Conservation (phyloP, 2,329 filamentous ascomycete species). For the Aspergillus caelatus region DNA sequence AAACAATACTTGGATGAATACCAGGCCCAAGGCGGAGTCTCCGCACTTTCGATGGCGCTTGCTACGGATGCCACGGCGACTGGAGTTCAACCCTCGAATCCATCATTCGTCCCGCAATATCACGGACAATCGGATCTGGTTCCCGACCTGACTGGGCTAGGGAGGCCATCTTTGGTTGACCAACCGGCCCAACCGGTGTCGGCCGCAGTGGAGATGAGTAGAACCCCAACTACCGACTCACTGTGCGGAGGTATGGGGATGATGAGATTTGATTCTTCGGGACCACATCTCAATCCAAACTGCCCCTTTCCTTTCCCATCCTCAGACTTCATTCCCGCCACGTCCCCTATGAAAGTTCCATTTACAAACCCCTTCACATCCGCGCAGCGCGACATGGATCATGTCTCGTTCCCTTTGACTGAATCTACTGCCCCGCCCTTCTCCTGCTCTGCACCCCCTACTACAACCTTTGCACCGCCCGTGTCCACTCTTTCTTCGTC, state of each 20-base stretch:
- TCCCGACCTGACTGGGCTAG: slow-evolving; percentile 8
- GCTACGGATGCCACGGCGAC: slow-evolving; percentile 28
- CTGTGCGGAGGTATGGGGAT: slow-evolving; percentile 47
- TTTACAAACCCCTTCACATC: slow-evolving; percentile 26
- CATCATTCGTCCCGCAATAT: slow-evolving; percentile 23
- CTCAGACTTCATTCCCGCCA: slow-evolving; percentile 30
- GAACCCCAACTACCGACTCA: slow-evolving; percentile 49
- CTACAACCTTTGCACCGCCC: slow-evolving; percentile 31
- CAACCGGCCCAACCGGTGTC: slow-evolving; percentile 29
- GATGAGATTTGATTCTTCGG: slow-evolving; percentile 48
- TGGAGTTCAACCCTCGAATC: slow-evolving; percentile 21
- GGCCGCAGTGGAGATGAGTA: slow-evolving; percentile 46
- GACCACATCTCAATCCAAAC: slow-evolving; percentile 38
- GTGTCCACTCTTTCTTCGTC: slow-evolving; percentile 39
- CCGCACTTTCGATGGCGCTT: slow-evolving; percentile 29
- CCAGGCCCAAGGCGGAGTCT: slow-evolving; percentile 23
- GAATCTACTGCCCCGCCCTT: slow-evolving; percentile 34
- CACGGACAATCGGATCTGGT: slow-evolving; percentile 24
- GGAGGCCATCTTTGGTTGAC: slow-evolving; percentile 24
- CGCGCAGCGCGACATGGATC: slow-evolving; percentile 21
- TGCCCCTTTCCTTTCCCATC: slow-evolving; percentile 33
- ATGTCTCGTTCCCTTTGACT: slow-evolving; percentile 35
- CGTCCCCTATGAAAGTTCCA: slow-evolving; percentile 34
- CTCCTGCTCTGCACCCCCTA: slow-evolving; percentile 41
- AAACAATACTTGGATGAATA: slow-evolving; percentile 39